Evolutionary conservation across 176 grass and related monocot genomes (phyloP).

Genomic region (Zoysia pacifica): DNA sequence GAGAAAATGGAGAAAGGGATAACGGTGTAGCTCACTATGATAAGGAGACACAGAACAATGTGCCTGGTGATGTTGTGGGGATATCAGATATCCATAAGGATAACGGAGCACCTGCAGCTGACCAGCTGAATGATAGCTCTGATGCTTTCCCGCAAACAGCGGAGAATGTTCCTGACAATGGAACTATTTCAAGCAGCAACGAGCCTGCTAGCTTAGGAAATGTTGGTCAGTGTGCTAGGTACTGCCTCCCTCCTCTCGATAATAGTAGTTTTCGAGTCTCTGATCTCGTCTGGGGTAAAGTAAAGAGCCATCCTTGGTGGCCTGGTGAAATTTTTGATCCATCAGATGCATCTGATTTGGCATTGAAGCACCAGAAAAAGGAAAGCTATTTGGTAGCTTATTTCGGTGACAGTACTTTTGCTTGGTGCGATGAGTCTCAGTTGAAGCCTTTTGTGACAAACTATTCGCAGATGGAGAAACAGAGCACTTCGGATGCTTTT

Average conservation of each 20-base stretch:
- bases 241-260: conserved; percentile 58
- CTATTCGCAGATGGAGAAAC: conserved; percentile 91
- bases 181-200: background rate
- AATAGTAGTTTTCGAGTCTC: conserved; percentile 57
- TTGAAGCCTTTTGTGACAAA: conserved; percentile 76
- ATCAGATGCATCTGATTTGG: conserved; percentile 80
- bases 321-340: conserved; percentile 89
- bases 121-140: conserved; percentile 4
- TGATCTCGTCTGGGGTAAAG: conserved; percentile 98
- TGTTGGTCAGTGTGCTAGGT: conserved; percentile 44
- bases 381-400: conserved; percentile 76
- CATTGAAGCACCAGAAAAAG: conserved; percentile 78
- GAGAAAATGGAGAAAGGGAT: conserved; percentile 5
- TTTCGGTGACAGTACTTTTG: conserved; percentile 95
- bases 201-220: background rate
- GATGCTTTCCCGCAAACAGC: background rate
- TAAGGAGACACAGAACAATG: conserved; percentile 31
- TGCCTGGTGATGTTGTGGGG: conserved; percentile 5
- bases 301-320: conserved; percentile 99
- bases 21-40: conserved; percentile 10
- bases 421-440: conserved; percentile 94
- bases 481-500: conserved; percentile 79
- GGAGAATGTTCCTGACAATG: conserved; percentile 16
- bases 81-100: conserved; percentile 13
- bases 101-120: background rate